Conservation (phyloP, 495 filamentous ascomycete genomes). For the Penicillium herquei region DNA sequence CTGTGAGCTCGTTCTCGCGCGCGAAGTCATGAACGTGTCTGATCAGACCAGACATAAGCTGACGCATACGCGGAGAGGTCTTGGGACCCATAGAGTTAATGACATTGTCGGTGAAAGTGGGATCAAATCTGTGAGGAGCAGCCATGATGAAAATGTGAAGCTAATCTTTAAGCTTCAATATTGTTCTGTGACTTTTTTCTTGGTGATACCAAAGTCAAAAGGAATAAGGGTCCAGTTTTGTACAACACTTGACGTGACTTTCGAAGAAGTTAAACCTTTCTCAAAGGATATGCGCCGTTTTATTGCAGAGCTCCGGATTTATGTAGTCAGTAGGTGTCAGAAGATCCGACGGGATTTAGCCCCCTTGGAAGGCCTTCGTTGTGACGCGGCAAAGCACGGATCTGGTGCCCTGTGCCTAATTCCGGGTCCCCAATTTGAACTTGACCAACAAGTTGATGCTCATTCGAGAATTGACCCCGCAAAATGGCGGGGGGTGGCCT, state of each 20-base stretch:
- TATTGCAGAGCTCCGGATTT: neutral
- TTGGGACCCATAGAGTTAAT: constrained; percentile 70
- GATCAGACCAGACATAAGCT: constrained; percentile 43
- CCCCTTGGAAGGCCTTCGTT: constrained; percentile 1
- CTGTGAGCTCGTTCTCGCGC: constrained; percentile 48
- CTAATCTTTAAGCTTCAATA: neutral
- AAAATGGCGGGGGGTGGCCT: constrained; percentile 13
- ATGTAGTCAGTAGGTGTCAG: neutral
- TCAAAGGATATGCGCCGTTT: neutral
- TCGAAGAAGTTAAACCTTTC: neutral
- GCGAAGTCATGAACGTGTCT: constrained; percentile 48
- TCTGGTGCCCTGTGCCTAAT: constrained; percentile 1
- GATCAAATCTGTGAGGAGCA: constrained; percentile 47
- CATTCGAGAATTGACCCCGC: constrained; percentile 26
- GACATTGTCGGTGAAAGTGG: constrained; percentile 66
- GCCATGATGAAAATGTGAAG: constrained; percentile 27
- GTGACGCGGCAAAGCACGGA: constrained; percentile 1
- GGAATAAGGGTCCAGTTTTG: neutral
- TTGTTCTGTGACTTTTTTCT: neutral
- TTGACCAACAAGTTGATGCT: constrained; percentile 23
- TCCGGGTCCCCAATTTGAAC: constrained; percentile 4
- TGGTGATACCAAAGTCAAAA: neutral
- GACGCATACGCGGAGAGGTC: constrained; percentile 52
- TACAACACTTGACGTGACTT: neutral
- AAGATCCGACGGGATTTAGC: constrained; percentile 5